Evolutionary conservation across 2,329 filamentous ascomycete species (phyloP), one percentile per base, ranked within the genome.

Genomic region (Trichoderma harzianum): DNA sequence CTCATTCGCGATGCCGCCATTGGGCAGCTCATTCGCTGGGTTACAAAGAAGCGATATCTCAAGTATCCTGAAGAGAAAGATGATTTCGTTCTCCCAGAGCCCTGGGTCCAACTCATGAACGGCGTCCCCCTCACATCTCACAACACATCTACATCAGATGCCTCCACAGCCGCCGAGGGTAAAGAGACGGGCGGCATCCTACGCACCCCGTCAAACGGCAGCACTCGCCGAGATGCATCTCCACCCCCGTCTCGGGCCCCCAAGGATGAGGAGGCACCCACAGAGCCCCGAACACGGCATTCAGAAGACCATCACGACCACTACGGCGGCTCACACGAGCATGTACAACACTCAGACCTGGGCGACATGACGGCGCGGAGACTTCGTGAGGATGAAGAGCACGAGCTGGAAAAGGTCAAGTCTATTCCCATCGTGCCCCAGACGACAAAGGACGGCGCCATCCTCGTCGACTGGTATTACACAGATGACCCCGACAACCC

Each of bases 1-100:
- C 55, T 79, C 26, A 76, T 90, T 71, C 82, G 88, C 77, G 89
- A 90, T 71, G 84, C 88, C 72, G 84, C 88, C 32, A 75, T 90
- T 73, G 89, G 89, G 75, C 88, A 90, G 75, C 74, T 90, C 63
- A 83, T 91, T 74, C 84, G 89, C 75, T 87, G 83, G 75, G 64
- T 85, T 69, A 88, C 88, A 3, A 79, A 80, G 36, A 89, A 88
- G 76, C 83, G 80, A 55, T 77, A 86, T 57, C 81, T 91, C 14
- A 83, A 85, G 72, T 91, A 90, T 72, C 88, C 88, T 18, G 89
- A 91, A 80, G 89, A 91, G 74, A 81, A 81, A 72, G 75, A 84
- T 26, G 87, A 82, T 74, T 91, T 90, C 74, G 76, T 84, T 71
- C 80, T 87, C 5, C 89, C 88, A 4, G 77, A 79, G 26, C 72